Base-by-base conservation (phyloP, 2,329 filamentous ascomycete genomes). In the Helicocarpus griseus region DNA sequence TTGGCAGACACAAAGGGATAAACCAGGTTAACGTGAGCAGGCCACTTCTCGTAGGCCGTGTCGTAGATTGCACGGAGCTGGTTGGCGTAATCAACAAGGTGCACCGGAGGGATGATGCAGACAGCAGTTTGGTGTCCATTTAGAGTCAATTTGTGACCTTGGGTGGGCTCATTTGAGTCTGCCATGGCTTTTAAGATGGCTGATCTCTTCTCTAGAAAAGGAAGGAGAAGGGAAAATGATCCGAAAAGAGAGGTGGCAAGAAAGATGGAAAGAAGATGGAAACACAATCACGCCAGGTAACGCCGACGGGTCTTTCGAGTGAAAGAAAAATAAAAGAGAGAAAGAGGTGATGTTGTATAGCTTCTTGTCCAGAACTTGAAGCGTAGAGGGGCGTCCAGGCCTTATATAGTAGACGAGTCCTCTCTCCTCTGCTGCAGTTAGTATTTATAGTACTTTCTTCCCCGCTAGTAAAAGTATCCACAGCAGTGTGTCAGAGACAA, bases 1-100 rank as follows among this genome's bases (percentile, higher is more conserved):
- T 77, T 72, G 0, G 71, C 65, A 2, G 65, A 62, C 5, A 84
- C 79, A 61, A 85, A 86, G 0, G 82, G 83, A 60, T 86, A 86
- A 21, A 85, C 58, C 24, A 86, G 64, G 57, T 85, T 86, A 59
- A 86, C 62, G 58, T 86, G 83, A 11, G 82, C 79, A 3, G 82
- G 81, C 83, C 83, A 86, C 64, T 73, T 78, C 24, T 69, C 70
- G 56, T 77, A 78, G 0, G 76, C 73, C 54, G 79, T 80, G 63
- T 86, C 83, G 65, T 86, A 82, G 11, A 81, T 67, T n/a, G 69
- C 72, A 41, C 83, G 77, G 2, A 87, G 65, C 13, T 68, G 66
- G 57, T 85, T 73, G 48, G 83, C 62, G 3, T 74, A 58, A 1
- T 68, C 55, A 69, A 76, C 78, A 33, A 76, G 61, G 46, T 69